Base-by-base conservation (phyloP, 257 asterid genomes). In the Ligustrum vulgare region DNA sequence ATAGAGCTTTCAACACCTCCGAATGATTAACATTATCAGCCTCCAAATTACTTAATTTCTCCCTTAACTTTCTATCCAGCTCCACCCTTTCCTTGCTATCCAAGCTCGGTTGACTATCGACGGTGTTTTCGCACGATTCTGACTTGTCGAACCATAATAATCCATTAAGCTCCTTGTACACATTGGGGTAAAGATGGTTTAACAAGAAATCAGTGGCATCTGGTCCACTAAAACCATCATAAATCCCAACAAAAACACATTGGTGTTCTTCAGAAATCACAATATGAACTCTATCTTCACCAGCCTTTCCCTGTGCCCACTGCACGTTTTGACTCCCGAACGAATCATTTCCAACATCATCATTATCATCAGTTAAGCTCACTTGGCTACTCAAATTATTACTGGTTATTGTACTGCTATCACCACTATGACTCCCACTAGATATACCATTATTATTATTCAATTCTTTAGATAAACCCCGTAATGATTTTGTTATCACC, bases 271-370 rank as follows among this genome's bases (percentile, higher is more conserved):
- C 97, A 3, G 98, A 93, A 15, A 95, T 81, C 65, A 91, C 98
- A 0, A 95, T 72, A 75, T 93, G 99, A 8, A 95, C 96, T 70
- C 99, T 74, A 80, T 93, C 98, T 65, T 95, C 98, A 31, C 99
- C 99, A 1, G 99, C 98, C 73, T 95, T 95, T 5, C 99, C 98
- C 78, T 93, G 98, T 1, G 99, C 99, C 99, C 99, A 95, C 82
- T 93, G 99, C 69, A 92, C 89, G 72, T 89, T 94, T 74, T 86
- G 93, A 54, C 94, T 88, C 11, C 89, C 86, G 72, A 89, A 91
- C 1, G 97, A 87, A 7, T 89, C 96, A 16, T 83, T 80, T 9
- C 87, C 87, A 31, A 81, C 91, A 35, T 84, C 92, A 35, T 90
- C 95, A 35, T 87, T 83, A 67, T 92, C 97, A 33, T 92, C 96